Percentiles rank a stretch among this genome's conserved stretches.
Conservation (phyloP, 495 filamentous ascomycete genomes). For the Tetracladium setigerum region DNA sequence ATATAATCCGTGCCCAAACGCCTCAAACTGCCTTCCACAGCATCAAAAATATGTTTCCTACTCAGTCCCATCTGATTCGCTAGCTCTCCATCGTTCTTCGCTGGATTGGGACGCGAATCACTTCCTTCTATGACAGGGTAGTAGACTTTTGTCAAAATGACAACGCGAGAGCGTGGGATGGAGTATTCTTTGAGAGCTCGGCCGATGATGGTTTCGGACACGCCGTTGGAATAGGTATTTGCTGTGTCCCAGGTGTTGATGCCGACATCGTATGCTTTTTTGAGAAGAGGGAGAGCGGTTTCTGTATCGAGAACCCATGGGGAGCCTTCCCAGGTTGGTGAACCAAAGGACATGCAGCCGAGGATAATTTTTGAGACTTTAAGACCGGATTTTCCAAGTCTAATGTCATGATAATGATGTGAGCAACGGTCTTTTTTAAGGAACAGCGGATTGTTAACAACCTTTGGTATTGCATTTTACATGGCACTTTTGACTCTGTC, state of each 20-base stretch:
- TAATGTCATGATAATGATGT: constrained; percentile 19
- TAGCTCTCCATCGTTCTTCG: constrained; percentile 21
- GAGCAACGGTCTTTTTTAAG: constrained; percentile 28
- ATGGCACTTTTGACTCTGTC: too few species aligned
- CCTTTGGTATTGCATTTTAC: too few species aligned
- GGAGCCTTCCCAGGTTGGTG: constrained; percentile 32
- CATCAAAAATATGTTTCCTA: constrained; percentile 52
- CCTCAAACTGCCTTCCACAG: constrained; percentile 48
- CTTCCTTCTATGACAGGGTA: constrained; percentile 45
- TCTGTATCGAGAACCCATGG: constrained; percentile 54
- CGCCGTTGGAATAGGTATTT: constrained; percentile 60
- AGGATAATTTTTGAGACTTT: constrained; percentile 58
- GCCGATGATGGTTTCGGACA: constrained; percentile 61
- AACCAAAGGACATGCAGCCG: constrained; percentile 63
- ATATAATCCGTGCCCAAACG: constrained; percentile 51
- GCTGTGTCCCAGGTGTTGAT: constrained; percentile 72
- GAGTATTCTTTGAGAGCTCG: constrained; percentile 68
- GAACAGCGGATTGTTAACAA: too few species aligned
- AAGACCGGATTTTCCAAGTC: constrained; percentile 57
- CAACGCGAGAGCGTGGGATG: constrained; percentile 65
- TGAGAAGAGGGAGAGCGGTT: constrained; percentile 55
- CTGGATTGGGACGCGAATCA: constrained; percentile 15
- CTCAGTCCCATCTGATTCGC: constrained; percentile 35
- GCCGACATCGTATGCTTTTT: constrained; percentile 62
- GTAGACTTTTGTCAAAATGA: constrained; percentile 72